Percentiles rank a stretch among this genome's conserved stretches.
phyloP scores from a whole-genome alignment of 805 yeast species.

The Middelhovenomyces tepae region DNA sequence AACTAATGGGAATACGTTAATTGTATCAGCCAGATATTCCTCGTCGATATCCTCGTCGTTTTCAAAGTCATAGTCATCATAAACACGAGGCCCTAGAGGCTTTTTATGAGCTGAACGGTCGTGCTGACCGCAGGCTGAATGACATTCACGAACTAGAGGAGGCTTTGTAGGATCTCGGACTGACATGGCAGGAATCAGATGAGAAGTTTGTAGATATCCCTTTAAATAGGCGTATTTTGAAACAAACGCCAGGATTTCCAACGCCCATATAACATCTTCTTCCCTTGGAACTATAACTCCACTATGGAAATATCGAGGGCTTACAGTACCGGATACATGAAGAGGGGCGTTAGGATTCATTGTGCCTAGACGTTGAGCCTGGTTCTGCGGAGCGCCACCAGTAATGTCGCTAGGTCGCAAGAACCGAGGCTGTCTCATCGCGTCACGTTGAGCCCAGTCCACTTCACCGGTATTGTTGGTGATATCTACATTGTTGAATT shows the following conservation, averaged over 20 bases:
- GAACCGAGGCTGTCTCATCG: no score
- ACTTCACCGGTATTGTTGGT: not conserved
- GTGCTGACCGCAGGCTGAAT: slow-evolving; percentile 12
- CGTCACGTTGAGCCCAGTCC: not conserved
- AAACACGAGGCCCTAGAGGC: no score
- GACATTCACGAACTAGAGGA: slow-evolving; percentile 15
- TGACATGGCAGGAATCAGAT: slow-evolving; percentile 64
- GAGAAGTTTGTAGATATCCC: slow-evolving; percentile 63
- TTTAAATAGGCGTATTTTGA: slow-evolving; percentile 83
- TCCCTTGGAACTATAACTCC: slow-evolving; percentile 84
- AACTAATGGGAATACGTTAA: slow-evolving; percentile 79
- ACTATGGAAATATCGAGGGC: slow-evolving; percentile 47
- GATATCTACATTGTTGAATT: not conserved
- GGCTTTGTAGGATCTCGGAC: slow-evolving; percentile 22
- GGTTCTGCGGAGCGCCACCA: slow-evolving; percentile 1
- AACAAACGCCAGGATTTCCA: slow-evolving; percentile 84
- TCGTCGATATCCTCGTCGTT: slow-evolving; percentile 31
- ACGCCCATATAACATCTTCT: slow-evolving; percentile 90
- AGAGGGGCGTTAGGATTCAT: slow-evolving; percentile 1
- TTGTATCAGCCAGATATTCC: slow-evolving; percentile 35
- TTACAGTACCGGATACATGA: slow-evolving; percentile 3
- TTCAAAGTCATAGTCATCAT: slow-evolving; percentile 28
- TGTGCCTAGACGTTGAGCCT: slow-evolving; percentile 1
- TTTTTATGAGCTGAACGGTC: slow-evolving; percentile 9
- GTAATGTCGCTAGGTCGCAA: no score